Base-by-base conservation (phyloP, 2,329 filamentous ascomycete genomes). In the Scopulariopsis brevicaulis region DNA sequence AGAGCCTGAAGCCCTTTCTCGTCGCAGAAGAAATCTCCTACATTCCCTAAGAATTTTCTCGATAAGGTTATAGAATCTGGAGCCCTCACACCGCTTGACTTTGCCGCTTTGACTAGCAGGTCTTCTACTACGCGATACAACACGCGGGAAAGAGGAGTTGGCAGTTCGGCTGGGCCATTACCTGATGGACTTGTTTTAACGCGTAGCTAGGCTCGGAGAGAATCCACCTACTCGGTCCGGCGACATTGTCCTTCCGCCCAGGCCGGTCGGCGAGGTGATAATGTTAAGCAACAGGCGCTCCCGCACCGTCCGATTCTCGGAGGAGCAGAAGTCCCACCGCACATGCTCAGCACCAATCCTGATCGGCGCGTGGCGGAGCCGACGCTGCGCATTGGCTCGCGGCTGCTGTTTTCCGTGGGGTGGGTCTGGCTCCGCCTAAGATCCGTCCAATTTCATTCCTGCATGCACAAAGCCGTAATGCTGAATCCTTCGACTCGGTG, bases 181-280 rank as follows among this genome's bases (percentile, higher is more conserved):
- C 18, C 58, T 61, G 3, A 59, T 61, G 59, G 59, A 61, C 12
- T 61, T 61, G n/a, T 18, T 61, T 61, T 24, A 55, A 61, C 14
- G 59, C 51, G 15, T 46, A 61, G 1, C n/a, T 61, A 8, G 34
- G 12, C 25, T 55, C 59, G 10, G 54, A 53, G 3, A 55, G 35
- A 20, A 61, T 61, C 34, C 53, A 59, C 40, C 56, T 61, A n/a
- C 48, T 59, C 4, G 25, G 48, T 32, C 46, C 58, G 1, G 46
- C 59, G 1, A 55, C 34, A 7, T 7, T 37, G 34, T 37, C 34
- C 34, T 37, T 37, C 34, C 34, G 34, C n/a, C n/a, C n/a, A n/a
- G n/a, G n/a, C n/a, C n/a, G n/a, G n/a, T n/a, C n/a, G n/a, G n/a
- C n/a, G n/a, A n/a, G n/a, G n/a, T n/a, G n/a, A n/a, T n/a, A n/a